Conservation (phyloP, 208 protist species). For the Leishmania martiniquensis region DNA sequence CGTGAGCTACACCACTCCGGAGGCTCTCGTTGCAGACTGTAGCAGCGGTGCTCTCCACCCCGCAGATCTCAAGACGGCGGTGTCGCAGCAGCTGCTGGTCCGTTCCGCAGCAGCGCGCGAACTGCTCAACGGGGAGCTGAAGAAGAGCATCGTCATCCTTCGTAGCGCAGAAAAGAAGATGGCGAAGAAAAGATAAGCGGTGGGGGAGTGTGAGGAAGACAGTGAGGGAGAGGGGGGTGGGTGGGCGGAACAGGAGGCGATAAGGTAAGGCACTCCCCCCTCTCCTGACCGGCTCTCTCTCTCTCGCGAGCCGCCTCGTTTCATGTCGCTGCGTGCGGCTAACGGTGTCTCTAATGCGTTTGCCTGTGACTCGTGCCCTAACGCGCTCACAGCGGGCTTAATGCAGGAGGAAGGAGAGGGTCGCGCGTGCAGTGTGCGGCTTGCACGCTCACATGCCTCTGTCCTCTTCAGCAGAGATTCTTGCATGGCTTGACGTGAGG, state of each 20-base stretch:
- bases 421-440: neutral
- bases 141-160: conserved; percentile 65
- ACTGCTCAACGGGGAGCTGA: conserved; percentile 53
- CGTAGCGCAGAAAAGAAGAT: conserved; percentile 85
- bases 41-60: conserved; percentile 83
- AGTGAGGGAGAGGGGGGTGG: neutral
- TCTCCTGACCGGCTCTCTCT: neutral
- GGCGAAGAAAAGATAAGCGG: conserved; percentile 62
- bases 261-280: neutral
- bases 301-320: neutral
- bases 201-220: neutral
- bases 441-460: neutral
- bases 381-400: neutral
- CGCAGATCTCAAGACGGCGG: conserved; percentile 90
- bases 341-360: neutral
- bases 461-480: neutral
- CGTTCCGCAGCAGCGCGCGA: conserved; percentile 34
- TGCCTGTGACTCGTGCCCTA: neutral
- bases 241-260: neutral
- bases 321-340: no score
- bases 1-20: conserved; percentile 49
- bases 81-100: conserved; percentile 72
- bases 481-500: neutral
- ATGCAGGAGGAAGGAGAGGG: neutral
- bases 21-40: conserved; percentile 63